Evolutionary conservation across 768 basidiomycete genomes (phyloP).

Genomic region (Mycena filopes): DNA sequence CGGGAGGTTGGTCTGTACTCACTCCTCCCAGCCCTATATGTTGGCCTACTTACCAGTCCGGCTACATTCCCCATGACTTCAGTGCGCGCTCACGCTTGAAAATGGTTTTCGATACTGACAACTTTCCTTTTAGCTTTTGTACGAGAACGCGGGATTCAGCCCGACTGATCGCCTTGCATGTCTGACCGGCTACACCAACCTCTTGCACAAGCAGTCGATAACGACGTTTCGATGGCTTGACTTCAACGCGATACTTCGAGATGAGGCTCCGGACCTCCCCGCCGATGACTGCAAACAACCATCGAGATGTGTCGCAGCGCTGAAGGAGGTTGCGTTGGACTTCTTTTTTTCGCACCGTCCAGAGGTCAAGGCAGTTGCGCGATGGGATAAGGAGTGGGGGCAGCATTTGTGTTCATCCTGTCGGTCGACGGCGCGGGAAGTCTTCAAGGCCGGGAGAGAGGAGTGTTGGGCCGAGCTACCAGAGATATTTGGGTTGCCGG

Average conservation of each 20-base stretch:
- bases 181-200: slow-evolving; percentile 3
- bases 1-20: neutral
- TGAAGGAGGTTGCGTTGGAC: neutral
- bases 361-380: neutral
- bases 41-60: no score
- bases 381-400: slow-evolving; percentile 7
- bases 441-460: neutral
- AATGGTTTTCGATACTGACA: neutral
- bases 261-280: neutral
- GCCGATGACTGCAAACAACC: neutral
- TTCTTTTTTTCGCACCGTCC: neutral
- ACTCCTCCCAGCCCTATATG: slow-evolving; percentile 3
- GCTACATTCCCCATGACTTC: no score
- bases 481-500: slow-evolving; percentile 8
- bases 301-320: neutral
- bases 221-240: neutral
- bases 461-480: slow-evolving; percentile 18
- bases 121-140: neutral
- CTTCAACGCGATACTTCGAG: no score
- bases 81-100: no score
- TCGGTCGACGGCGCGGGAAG: neutral
- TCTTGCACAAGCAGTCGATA: neutral
- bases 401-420: neutral
- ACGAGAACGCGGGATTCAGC: neutral
- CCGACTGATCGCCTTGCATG: neutral